Evolutionary conservation across 345 rosid genomes (phyloP).

Genomic region (Gossypium rotundifolium): DNA sequence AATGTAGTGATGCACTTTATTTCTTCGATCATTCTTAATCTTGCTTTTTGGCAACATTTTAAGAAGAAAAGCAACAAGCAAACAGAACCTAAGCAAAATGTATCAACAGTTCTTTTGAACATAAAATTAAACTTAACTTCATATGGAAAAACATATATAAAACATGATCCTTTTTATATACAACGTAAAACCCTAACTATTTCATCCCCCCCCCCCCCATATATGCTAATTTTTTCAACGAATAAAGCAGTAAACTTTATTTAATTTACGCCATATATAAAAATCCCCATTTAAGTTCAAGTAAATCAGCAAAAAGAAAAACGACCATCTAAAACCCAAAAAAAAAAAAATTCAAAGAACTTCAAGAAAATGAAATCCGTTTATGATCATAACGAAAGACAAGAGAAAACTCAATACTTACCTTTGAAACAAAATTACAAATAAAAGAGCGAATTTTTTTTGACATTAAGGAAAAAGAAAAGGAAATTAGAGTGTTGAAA

Average conservation of each 20-base stretch:
- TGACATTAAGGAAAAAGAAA: slow-evolving; percentile 3
- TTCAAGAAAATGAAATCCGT: not conserved
- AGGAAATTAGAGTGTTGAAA: slow-evolving; percentile 1
- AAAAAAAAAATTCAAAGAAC: too few relatives aligned
- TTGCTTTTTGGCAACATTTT: not conserved
- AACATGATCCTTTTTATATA: not conserved
- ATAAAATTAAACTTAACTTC: not conserved
- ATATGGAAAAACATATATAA: not conserved
- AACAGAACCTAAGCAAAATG: not conserved
- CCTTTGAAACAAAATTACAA: not conserved
- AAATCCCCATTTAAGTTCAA: not conserved
- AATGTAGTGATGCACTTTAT: not conserved
- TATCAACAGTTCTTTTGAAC: too few relatives aligned
- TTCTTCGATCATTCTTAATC: not conserved
- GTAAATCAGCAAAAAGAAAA: not conserved
- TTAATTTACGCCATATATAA: not conserved
- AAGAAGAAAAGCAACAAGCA: not conserved
- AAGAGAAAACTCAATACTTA: not conserved
- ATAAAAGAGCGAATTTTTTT: not conserved
- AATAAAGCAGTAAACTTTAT: not conserved
- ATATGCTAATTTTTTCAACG: not conserved
- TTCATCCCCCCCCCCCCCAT: not conserved
- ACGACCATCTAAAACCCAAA: not conserved
- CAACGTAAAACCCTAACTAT: not conserved
- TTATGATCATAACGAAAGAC: not conserved